Conservation (phyloP, 305 asterid genomes). For the Caryopteris hybrid region DNA sequence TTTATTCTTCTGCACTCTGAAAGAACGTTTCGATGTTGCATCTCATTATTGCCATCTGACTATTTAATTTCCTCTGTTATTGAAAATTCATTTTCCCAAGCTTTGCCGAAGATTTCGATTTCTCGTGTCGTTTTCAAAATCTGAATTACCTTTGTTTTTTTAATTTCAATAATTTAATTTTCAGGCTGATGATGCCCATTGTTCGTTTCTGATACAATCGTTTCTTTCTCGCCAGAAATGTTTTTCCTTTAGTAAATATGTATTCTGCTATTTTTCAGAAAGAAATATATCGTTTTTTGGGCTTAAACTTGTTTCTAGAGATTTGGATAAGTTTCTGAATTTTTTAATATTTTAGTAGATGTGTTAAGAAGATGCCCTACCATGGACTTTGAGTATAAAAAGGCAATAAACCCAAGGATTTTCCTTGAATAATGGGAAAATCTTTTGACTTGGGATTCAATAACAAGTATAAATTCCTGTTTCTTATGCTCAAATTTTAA, state of each 20-base stretch:
- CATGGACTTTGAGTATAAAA: not conserved
- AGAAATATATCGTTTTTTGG: not conserved
- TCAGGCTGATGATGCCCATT: not conserved
- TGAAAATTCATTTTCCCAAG: not conserved
- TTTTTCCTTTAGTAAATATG: not conserved
- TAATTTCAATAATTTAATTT: not conserved
- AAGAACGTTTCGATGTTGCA: not conserved
- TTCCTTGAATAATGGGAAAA: conserved; percentile 10
- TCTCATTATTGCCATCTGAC: not conserved
- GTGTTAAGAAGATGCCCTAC: not conserved
- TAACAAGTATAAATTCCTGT: not conserved
- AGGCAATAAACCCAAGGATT: not conserved
- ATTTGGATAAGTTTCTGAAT: not conserved
- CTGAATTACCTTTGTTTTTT: not conserved
- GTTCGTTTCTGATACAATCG: not conserved
- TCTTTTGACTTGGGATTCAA: not conserved
- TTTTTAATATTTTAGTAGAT: not conserved
- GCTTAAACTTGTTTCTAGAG: not conserved
- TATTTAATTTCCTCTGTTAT: not conserved
- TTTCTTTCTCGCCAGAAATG: not conserved
- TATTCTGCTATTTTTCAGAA: not conserved
- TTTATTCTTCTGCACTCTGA: not conserved
- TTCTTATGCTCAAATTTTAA: not conserved
- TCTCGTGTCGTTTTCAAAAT: not conserved
- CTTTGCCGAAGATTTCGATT: not conserved